Evolutionary conservation across 306 rosid species (phyloP), one percentile per base, ranked within the genome.

Genomic region (Arachis stenosperma): DNA sequence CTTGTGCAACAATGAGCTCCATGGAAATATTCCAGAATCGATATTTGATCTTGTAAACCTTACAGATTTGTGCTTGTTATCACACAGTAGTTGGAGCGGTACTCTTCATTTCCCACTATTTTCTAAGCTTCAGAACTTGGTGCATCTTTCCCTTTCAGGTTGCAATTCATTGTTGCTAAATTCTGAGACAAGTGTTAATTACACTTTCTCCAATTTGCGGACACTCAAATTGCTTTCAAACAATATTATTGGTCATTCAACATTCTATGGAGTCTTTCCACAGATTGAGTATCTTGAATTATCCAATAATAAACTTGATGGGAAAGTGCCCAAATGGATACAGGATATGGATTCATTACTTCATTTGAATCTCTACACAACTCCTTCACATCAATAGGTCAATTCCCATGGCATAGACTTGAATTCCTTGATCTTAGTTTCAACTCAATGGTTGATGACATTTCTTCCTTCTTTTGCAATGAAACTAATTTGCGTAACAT

Each of bases 61-160:
- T 6, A 12, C 9, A 2, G 0, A 0, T 0, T 17, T 71, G 0
- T 8, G 6, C 57, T 11, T 71, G 29, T 59, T 57, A 59, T 71
- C 76, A 58, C 46, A 71, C 66, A 71, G 43, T 36, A 71, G 43
- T 36, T 71, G 33, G 1, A 57, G 47, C 57, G 76, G 65, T 33
- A 33, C 4, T 33, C 4, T 33, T 4, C 4, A 33, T 4, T 33
- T 33, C 4, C 37, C 37, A 33, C 37, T 33, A 2, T 33, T 33
- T 8, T 43, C 66, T 9, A 70, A 55, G 9, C 30, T 70, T 17
- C 13, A 6, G 4, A 5, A 41, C 12, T 5, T 70, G 3, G 0
- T 0, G 0, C 0, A 0, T 6, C 10, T 70, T 0, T 5, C 42
- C 5, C 63, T 70, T 56, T 70, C 65, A 29, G 0, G n/a, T 0